Percentiles rank a stretch among this genome's conserved stretches.
Evolutionary conservation across 345 rosid species (phyloP).

Genomic region (Cardiospermum halicacabum): DNA sequence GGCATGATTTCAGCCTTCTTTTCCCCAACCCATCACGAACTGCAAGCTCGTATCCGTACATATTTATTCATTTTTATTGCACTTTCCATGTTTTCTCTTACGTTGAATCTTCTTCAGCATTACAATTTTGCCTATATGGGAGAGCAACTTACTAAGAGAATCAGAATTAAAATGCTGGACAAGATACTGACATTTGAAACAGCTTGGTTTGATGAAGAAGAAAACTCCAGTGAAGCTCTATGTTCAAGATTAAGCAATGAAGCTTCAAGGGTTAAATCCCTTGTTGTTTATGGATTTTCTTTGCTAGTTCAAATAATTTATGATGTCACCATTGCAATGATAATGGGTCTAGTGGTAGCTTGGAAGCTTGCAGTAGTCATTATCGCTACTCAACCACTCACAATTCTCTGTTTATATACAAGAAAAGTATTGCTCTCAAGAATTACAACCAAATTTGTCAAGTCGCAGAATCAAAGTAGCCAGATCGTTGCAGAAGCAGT

Average conservation of each 20-base stretch:
- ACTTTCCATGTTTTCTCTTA: constrained; percentile 54
- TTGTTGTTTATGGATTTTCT: constrained; percentile 61
- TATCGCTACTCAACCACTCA: constrained; percentile 78
- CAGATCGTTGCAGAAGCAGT: constrained; percentile 82
- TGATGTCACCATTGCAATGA: constrained; percentile 70
- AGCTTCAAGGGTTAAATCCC: constrained; percentile 64
- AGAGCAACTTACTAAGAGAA: constrained; percentile 59
- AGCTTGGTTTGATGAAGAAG: constrained; percentile 80
- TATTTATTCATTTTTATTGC: constrained; percentile 53
- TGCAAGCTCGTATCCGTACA: constrained; percentile 51
- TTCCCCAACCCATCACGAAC: constrained; percentile 49
- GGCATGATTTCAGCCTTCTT: constrained; percentile 88
- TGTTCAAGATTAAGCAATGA: constrained; percentile 63
- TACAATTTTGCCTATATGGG: constrained; percentile 77
- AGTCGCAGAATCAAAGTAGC: constrained; percentile 73
- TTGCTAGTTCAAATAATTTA: constrained; percentile 69
- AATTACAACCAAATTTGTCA: constrained; percentile 48
- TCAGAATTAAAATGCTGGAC: constrained; percentile 59
- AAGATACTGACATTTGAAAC: constrained; percentile 69
- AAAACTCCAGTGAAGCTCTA: constrained; percentile 67
- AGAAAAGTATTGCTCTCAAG: constrained; percentile 72
- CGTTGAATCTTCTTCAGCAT: constrained; percentile 61
- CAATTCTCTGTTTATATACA: constrained; percentile 77
- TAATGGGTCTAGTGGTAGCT: constrained; percentile 61
- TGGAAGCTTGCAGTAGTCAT: constrained; percentile 83